These are phyloP conservation scores for Malassezia psittaci DNA, from an alignment of 1,284 basidiomycete genomes.

Conservation along the genomic window DNA sequence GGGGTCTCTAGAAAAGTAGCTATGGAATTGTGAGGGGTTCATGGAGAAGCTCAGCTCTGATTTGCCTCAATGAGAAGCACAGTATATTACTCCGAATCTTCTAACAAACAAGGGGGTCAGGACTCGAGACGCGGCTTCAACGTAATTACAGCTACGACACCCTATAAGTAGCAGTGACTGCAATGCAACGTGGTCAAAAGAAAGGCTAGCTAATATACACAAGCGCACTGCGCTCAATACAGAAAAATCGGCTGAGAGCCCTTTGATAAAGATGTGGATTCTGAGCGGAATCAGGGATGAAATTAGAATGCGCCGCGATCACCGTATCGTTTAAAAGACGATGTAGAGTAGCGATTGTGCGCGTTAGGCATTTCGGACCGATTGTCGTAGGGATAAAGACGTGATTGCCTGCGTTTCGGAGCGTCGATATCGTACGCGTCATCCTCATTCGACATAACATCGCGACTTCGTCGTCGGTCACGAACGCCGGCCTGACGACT, in stretches of 20 bases:
- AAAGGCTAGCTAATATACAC: neutral
- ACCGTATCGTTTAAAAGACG: conserved; percentile 3
- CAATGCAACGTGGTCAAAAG: no score
- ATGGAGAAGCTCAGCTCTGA: no score
- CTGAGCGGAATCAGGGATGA: neutral
- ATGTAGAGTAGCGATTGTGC: neutral
- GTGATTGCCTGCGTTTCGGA: neutral
- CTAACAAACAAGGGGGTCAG: no score
- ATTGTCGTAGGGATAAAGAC: conserved; percentile 3
- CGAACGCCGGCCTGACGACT: neutral
- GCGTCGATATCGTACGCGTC: neutral
- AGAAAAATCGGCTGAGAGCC: neutral
- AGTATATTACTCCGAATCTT: no score
- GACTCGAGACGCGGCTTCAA: no score
- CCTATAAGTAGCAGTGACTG: no score
- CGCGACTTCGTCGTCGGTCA: conserved; percentile 9
- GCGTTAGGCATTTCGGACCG: neutral
- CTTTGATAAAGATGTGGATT: no score
- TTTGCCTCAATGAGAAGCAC: no score
- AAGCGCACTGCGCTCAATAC: neutral
- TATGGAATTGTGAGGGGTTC: no score
- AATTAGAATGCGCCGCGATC: conserved; percentile 5
- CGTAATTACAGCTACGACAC: no score
- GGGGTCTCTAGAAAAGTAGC: no score
- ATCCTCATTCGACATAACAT: neutral